A percentile compares a stretch with the other conserved stretches of the same genome.
Evolutionary conservation across 2,329 filamentous ascomycete species (phyloP).

Genomic region (Fusarium neocosmosporiellum): DNA sequence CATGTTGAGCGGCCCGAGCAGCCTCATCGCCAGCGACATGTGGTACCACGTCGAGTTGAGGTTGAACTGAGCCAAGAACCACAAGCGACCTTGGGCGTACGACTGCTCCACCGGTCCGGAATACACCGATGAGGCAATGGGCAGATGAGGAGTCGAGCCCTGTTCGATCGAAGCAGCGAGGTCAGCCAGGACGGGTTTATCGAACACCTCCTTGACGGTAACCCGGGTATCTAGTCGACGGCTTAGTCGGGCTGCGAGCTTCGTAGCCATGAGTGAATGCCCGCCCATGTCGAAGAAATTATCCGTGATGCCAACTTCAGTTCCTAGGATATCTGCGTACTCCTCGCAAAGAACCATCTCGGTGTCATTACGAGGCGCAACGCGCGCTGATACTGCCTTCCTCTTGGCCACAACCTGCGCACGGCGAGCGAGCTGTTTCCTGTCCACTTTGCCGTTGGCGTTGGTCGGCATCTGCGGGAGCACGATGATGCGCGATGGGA

Average conservation of each 20-base stretch:
- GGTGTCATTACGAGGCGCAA: constrained; percentile 3
- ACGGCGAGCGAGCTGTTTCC: constrained; percentile 19
- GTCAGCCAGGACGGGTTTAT: background rate
- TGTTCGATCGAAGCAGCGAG: no score
- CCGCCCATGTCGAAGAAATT: constrained; percentile 19
- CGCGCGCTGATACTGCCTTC: background rate
- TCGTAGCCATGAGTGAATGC: constrained; percentile 18
- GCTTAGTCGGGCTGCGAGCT: constrained; percentile 7
- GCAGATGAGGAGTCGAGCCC: no score
- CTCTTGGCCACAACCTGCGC: background rate
- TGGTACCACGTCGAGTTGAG: background rate
- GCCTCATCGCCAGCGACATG: background rate
- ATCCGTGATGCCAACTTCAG: constrained; percentile 8
- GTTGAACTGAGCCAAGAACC: background rate
- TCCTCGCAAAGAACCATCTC: constrained; percentile 4
- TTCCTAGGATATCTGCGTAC: background rate
- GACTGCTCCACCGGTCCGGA: constrained; percentile 32
- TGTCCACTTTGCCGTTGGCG: constrained; percentile 41
- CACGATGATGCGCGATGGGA: constrained; percentile 44
- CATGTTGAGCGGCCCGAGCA: background rate
- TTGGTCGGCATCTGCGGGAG: constrained; percentile 43
- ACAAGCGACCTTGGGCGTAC: constrained; percentile 5
- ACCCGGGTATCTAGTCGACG: background rate
- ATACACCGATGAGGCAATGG: no score
- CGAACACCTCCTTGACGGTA: constrained; percentile 14